Percentiles rank a stretch among this genome's conserved stretches.
These are phyloP conservation scores for Amauroascus niger DNA, from an alignment of 2,329 filamentous ascomycete genomes.

Conservation along the genomic window DNA sequence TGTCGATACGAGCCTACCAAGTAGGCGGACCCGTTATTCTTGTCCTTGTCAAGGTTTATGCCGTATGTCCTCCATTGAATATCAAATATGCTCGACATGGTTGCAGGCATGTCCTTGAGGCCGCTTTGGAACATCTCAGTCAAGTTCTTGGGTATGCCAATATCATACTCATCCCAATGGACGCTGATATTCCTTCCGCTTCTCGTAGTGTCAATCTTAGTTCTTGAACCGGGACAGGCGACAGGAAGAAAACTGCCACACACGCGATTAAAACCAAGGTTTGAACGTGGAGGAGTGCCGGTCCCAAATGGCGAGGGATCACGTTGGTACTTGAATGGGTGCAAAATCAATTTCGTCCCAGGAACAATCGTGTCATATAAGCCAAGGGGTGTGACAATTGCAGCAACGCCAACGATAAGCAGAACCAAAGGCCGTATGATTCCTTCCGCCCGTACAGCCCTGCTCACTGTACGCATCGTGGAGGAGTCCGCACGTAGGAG, in stretches of 20 bases:
- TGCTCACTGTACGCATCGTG: slow-evolving; percentile 26
- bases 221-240: slow-evolving; percentile 22
- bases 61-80: slow-evolving; percentile 31
- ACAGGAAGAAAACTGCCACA: slow-evolving; percentile 22
- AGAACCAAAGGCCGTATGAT: slow-evolving; percentile 23
- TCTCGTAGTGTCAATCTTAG: slow-evolving; percentile 7
- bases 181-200: slow-evolving; percentile 20
- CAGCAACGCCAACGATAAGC: slow-evolving; percentile 26
- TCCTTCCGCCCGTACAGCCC: slow-evolving; percentile 20
- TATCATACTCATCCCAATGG: slow-evolving; percentile 24
- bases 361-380: slow-evolving; percentile 35
- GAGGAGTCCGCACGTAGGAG: slow-evolving; percentile 35
- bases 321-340: slow-evolving; percentile 31
- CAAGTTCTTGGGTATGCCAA: slow-evolving; percentile 28
- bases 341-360: slow-evolving; percentile 10
- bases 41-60: slow-evolving; percentile 16
- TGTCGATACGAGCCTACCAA: slow-evolving; percentile 26
- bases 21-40: slow-evolving; percentile 28
- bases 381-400: slow-evolving; percentile 41
- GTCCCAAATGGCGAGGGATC: slow-evolving; percentile 33
- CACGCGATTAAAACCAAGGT: slow-evolving; percentile 26
- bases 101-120: slow-evolving; percentile 19
- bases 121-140: slow-evolving; percentile 35
- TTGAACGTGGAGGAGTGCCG: slow-evolving; percentile 32
- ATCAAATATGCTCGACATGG: slow-evolving; percentile 38